Evolutionary conservation across 179 eudicot genomes (phyloP).

Genomic region (Drosera spatulata): DNA sequence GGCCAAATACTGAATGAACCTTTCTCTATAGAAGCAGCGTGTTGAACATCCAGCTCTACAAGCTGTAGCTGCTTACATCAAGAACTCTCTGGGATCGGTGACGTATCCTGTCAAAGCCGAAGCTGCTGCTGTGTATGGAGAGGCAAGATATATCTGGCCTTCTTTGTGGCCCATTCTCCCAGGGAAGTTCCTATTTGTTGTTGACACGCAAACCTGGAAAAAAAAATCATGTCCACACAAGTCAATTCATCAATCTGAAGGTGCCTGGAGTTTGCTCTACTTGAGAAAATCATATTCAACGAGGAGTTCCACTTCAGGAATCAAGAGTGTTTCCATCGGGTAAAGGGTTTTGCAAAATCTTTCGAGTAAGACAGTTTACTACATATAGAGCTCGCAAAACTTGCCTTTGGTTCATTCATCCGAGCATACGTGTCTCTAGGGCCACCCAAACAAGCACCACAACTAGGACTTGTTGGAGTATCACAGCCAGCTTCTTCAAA

Average conservation of each 20-base stretch:
- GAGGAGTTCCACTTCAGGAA: too few relatives aligned
- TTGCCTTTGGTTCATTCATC: slow-evolving; percentile 84
- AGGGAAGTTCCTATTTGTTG: slow-evolving; percentile 94
- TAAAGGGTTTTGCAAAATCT: too few relatives aligned
- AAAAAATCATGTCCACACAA: background rate
- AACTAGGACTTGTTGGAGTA: slow-evolving; percentile 94
- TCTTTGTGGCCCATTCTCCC: slow-evolving; percentile 97
- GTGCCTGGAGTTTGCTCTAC: too few relatives aligned
- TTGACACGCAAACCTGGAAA: slow-evolving; percentile 90
- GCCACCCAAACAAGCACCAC: slow-evolving; percentile 99
- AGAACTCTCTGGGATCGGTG: slow-evolving; percentile 65
- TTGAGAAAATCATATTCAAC: background rate
- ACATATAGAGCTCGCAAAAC: slow-evolving; percentile 3
- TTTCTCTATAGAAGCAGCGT: too few relatives aligned
- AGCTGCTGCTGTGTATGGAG: slow-evolving; percentile 97
- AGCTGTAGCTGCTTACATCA: slow-evolving; percentile 2
- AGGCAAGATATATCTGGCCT: slow-evolving; percentile 91
- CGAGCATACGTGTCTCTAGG: slow-evolving; percentile 97
- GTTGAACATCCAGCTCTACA: too few relatives aligned
- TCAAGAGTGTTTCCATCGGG: too few relatives aligned
- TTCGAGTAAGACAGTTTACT: background rate
- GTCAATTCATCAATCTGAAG: too few relatives aligned
- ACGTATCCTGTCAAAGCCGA: slow-evolving; percentile 69
- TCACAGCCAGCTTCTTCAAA: slow-evolving; percentile 99
- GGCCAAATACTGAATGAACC: background rate